Conservation (phyloP, 768 basidiomycete species). For the Tephrocybe sp. region DNA sequence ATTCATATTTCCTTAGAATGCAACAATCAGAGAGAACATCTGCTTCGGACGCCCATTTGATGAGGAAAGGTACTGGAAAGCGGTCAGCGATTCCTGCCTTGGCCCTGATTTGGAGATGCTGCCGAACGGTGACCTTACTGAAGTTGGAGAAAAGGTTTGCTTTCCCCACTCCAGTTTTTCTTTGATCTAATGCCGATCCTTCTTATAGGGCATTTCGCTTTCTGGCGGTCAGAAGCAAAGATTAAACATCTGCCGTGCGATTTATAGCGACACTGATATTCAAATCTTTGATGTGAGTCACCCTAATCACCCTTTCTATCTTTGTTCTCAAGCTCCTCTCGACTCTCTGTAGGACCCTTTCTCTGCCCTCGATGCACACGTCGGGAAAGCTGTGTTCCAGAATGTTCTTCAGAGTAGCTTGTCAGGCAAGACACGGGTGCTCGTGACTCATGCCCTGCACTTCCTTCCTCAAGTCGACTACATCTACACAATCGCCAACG, state of each 20-base stretch:
- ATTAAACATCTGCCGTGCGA: conserved; percentile 81
- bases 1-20: conserved; percentile 44
- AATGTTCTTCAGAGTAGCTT: conserved; percentile 70
- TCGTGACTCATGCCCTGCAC: conserved; percentile 91
- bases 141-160: conserved; percentile 70
- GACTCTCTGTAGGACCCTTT: conserved; percentile 58
- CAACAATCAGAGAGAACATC: conserved; percentile 87
- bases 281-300: conserved; percentile 73
- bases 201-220: conserved; percentile 70
- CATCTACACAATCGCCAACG: conserved; percentile 76
- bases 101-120: conserved; percentile 80
- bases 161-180: neutral
- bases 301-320: neutral
- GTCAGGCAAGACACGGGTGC: conserved; percentile 72
- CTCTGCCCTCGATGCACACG: conserved; percentile 91
- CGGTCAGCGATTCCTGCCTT: conserved; percentile 72
- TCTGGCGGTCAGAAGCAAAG: conserved; percentile 82
- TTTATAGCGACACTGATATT: conserved; percentile 85
- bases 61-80: conserved; percentile 79
- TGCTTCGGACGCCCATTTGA: conserved; percentile 85
- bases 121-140: conserved; percentile 74
- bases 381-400: conserved; percentile 84
- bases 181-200: conserved; percentile 3
- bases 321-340: neutral
- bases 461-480: conserved; percentile 87